A percentile compares a stretch with the other conserved stretches of the same genome.
These are phyloP conservation scores for Aquilaria sinensis DNA, from an alignment of 345 rosid genomes.

Conservation along the genomic window DNA sequence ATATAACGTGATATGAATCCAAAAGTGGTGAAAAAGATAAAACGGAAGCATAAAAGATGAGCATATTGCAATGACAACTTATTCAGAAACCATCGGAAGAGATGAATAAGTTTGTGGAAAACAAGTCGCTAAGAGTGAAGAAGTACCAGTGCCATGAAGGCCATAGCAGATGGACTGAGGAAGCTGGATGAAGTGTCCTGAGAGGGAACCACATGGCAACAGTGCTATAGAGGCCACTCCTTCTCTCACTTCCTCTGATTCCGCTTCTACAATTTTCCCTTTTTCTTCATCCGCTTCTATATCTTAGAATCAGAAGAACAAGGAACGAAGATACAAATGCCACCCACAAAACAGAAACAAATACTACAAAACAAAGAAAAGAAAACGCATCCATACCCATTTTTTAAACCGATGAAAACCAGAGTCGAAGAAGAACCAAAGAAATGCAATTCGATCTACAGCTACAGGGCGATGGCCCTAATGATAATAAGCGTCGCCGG, in stretches of 20 bases:
- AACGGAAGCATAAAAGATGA: too few relatives aligned
- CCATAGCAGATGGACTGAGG: constrained; percentile 87
- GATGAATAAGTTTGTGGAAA: neutral
- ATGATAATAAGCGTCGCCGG: too few relatives aligned
- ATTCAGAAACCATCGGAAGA: neutral
- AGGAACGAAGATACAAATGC: neutral
- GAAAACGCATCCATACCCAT: too few relatives aligned
- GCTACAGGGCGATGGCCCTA: too few relatives aligned
- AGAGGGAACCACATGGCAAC: constrained; percentile 72
- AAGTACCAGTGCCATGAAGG: constrained; percentile 76
- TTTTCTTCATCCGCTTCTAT: constrained; percentile 28
- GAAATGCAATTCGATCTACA: too few relatives aligned
- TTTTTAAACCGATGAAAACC: too few relatives aligned
- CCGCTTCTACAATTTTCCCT: constrained; percentile 18
- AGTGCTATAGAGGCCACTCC: constrained; percentile 90
- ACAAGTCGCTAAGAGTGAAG: too few relatives aligned
- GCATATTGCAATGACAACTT: too few relatives aligned
- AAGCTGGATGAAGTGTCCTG: constrained; percentile 86
- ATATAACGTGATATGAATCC: too few relatives aligned
- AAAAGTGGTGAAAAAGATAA: too few relatives aligned
- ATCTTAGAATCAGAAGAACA: neutral
- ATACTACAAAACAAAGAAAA: too few relatives aligned
- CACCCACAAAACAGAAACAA: neutral
- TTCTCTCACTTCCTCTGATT: constrained; percentile 47
- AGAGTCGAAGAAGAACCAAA: too few relatives aligned